A percentile compares a stretch with the other conserved stretches of the same genome.
These are phyloP conservation scores for Monosporozyma yasuniensis DNA, from an alignment of 805 yeast species.

Conservation along the genomic window DNA sequence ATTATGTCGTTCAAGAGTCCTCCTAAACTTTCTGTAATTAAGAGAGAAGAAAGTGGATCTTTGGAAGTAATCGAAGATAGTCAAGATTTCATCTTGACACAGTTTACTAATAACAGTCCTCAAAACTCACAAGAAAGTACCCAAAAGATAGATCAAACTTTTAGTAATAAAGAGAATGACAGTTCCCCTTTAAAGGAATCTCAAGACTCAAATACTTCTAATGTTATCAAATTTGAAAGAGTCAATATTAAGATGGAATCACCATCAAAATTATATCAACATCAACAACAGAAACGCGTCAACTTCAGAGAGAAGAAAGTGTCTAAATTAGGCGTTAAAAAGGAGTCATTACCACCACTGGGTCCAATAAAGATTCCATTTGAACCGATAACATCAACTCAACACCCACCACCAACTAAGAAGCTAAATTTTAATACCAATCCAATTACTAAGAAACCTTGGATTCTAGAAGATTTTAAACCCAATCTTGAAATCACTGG, in stretches of 20 bases:
- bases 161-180: background rate
- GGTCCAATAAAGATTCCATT: background rate
- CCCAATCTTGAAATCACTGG: slow-evolving; percentile 15
- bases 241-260: background rate
- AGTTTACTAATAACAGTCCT: slow-evolving; percentile 8
- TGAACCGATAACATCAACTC: background rate
- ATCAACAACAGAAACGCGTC: background rate
- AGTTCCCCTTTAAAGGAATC: slow-evolving; percentile 7
- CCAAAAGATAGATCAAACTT: background rate
- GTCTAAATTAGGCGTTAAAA: background rate
- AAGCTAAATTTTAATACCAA: slow-evolving; percentile 15
- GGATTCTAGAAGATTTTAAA: slow-evolving; percentile 30
- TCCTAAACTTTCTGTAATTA: background rate
- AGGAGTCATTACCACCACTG: background rate
- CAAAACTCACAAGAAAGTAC: background rate
- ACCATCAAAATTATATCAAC: background rate
- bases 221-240: background rate
- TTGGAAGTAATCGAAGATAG: slow-evolving; percentile 8
- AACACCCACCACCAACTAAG: background rate
- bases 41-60: background rate
- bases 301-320: background rate
- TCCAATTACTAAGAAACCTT: slow-evolving; percentile 23
- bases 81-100: slow-evolving; percentile 20
- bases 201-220: background rate
- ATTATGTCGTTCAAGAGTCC: background rate